Conservation (phyloP, 2,329 filamentous ascomycete genomes). For the Calonectria multiphialidica region DNA sequence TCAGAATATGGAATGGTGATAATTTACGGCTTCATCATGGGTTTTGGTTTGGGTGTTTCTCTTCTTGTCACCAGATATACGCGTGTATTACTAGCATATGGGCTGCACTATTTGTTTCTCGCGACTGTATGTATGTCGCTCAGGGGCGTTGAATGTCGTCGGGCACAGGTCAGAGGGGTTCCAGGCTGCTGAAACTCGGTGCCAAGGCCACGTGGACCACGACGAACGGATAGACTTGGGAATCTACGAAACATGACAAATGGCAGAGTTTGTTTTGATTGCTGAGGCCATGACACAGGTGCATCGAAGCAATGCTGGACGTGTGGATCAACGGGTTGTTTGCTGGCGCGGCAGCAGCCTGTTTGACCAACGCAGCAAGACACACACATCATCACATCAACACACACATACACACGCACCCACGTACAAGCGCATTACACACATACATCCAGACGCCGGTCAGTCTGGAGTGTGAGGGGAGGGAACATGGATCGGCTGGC, state of each 20-base stretch:
- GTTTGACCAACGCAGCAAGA: slow-evolving; percentile 16
- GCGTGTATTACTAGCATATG: slow-evolving; percentile 11
- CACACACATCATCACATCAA: neutral
- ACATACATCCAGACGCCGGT: neutral
- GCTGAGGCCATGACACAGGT: slow-evolving; percentile 6
- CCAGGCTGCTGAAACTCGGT: neutral
- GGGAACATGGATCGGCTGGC: slow-evolving; percentile 14
- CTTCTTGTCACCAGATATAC: neutral
- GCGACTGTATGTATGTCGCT: slow-evolving; percentile 6
- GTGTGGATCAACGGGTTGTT: neutral
- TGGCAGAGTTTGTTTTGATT: slow-evolving; percentile 2
- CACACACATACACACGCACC: neutral
- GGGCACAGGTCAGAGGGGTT: slow-evolving; percentile 7
- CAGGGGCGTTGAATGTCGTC: slow-evolving; percentile 2
- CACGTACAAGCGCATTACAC: neutral
- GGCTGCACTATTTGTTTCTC: neutral
- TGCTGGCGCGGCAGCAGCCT: slow-evolving; percentile 3
- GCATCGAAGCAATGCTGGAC: slow-evolving; percentile 2
- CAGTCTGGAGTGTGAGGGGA: slow-evolving; percentile 6
- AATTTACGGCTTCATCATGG: neutral
- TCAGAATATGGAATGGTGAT: slow-evolving; percentile 37
- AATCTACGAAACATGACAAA: slow-evolving; percentile 7
- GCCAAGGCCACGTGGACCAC: slow-evolving; percentile 19
- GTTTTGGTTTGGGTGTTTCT: neutral
- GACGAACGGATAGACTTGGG: slow-evolving; percentile 23